A percentile compares a stretch with the other conserved stretches of the same genome.
These are phyloP conservation scores for Lepidium africanum DNA, from an alignment of 345 rosid species.

Conservation along the genomic window DNA sequence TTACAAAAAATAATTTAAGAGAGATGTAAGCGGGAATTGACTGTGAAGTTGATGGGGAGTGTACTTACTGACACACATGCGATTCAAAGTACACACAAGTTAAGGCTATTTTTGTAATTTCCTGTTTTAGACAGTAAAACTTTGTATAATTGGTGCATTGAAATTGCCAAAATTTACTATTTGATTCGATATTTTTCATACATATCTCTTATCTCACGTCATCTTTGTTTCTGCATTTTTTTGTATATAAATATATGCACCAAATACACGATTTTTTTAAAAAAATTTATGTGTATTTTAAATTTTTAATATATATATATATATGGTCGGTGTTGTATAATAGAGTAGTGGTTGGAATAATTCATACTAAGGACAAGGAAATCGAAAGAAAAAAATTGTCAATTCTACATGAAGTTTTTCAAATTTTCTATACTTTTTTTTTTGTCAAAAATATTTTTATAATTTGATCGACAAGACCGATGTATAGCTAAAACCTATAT, in stretches of 20 bases:
- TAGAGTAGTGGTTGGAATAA: neutral
- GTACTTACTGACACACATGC: slow-evolving; percentile 7
- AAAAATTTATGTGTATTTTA: neutral
- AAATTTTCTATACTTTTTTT: too few relatives aligned
- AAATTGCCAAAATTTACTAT: too few relatives aligned
- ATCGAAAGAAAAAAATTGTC: neutral
- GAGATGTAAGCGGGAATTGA: too few relatives aligned
- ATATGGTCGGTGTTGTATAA: neutral
- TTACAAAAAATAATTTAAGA: neutral
- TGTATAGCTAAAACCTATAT: too few relatives aligned
- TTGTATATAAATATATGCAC: neutral
- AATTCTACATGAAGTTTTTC: too few relatives aligned
- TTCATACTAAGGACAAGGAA: neutral
- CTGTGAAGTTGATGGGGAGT: neutral
- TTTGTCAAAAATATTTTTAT: too few relatives aligned
- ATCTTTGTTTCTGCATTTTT: neutral
- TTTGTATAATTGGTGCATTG: neutral
- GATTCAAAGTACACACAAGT: neutral
- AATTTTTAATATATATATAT: neutral
- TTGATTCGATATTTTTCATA: neutral
- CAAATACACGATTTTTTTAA: neutral
- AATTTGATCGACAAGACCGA: too few relatives aligned
- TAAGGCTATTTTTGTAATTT: neutral
- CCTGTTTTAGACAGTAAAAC: neutral
- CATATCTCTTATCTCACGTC: neutral